Evolutionary conservation across 2,329 filamentous ascomycete genomes (phyloP).

Genomic region (Trichophyton verrucosum): DNA sequence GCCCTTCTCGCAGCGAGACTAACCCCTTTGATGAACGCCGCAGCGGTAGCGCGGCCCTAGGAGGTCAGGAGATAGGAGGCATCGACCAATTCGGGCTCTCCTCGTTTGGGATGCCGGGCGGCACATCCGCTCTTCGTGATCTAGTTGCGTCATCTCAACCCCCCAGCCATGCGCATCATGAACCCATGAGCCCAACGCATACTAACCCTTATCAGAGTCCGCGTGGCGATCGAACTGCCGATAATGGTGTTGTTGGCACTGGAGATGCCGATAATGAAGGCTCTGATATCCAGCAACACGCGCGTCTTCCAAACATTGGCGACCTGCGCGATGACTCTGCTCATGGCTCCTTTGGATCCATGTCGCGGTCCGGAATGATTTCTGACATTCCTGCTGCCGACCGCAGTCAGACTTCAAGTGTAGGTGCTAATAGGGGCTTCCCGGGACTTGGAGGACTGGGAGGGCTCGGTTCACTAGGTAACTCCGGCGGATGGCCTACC

Average conservation of each 20-base stretch:
- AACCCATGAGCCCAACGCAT: slow-evolving; percentile 78
- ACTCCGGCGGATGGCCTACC: slow-evolving; percentile 37
- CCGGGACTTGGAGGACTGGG: slow-evolving; percentile 43
- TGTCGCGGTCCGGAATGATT: slow-evolving; percentile 42
- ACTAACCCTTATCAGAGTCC: slow-evolving; percentile 96
- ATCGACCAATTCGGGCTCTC: slow-evolving; percentile 46
- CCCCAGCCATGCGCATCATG: slow-evolving; percentile 42
- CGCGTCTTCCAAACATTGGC: slow-evolving; percentile 41
- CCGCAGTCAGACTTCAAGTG: slow-evolving; percentile 84
- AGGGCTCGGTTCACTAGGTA: slow-evolving; percentile 43
- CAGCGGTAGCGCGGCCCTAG: slow-evolving; percentile 54
- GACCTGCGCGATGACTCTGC: slow-evolving; percentile 40
- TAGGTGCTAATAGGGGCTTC: slow-evolving; percentile 55
- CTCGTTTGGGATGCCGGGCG: slow-evolving; percentile 48
- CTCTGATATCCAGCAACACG: slow-evolving; percentile 36
- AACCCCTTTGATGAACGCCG: slow-evolving; percentile 42
- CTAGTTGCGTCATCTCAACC: slow-evolving; percentile 45
- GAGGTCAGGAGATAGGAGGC: slow-evolving; percentile 55
- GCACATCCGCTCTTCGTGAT: slow-evolving; percentile 46
- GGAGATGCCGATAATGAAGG: slow-evolving; percentile 48
- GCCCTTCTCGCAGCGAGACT: slow-evolving; percentile 37
- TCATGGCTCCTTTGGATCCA: slow-evolving; percentile 42
- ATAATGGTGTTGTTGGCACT: slow-evolving; percentile 35
- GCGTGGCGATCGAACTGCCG: slow-evolving; percentile 52
- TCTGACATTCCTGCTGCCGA: slow-evolving; percentile 57